Evolutionary conservation across 805 yeast species (phyloP).

Genomic region (Maudiozyma pseudohumilis): DNA sequence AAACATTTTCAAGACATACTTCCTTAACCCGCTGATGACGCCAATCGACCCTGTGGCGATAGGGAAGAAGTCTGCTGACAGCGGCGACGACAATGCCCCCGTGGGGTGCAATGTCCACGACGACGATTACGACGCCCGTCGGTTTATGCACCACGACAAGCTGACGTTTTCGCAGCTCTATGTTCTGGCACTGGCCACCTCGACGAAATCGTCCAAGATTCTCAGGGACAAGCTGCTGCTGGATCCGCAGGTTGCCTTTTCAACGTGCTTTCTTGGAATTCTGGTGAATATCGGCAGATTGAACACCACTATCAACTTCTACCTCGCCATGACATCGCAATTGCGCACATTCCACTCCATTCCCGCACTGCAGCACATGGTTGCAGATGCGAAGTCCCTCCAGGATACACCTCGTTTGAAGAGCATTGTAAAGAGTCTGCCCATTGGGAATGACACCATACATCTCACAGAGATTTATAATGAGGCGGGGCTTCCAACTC

Average conservation of each 20-base stretch:
- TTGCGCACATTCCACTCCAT: constrained; percentile 88
- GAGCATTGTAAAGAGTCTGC: constrained; percentile 57
- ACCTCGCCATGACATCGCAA: constrained; percentile 90
- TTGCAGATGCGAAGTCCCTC: constrained; percentile 53
- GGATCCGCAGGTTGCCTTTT: constrained; percentile 52
- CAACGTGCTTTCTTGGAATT: constrained; percentile 73
- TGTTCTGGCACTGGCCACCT: constrained; percentile 69
- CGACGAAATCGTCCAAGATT: constrained; percentile 73
- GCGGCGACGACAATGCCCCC: no score
- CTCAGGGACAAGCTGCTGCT: constrained; percentile 63
- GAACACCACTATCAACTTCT: constrained; percentile 91
- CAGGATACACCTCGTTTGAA: constrained; percentile 94
- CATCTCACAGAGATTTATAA: constrained; percentile 62
- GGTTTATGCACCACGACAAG: constrained; percentile 33
- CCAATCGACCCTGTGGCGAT: constrained; percentile 13
- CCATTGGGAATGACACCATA: constrained; percentile 23
- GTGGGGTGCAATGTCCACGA: constrained; percentile 18
- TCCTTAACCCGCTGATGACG: constrained; percentile 26
- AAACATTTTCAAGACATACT: constrained; percentile 43
- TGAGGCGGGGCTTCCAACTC: constrained; percentile 30
- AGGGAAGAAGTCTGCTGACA: not conserved
- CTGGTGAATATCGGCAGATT: constrained; percentile 86
- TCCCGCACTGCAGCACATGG: constrained; percentile 63
- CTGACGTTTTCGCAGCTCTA: constrained; percentile 79
- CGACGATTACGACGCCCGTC: constrained; percentile 30